Base-by-base conservation (phyloP, 805 yeast species). In the Wickerhamomyces queroliae region DNA sequence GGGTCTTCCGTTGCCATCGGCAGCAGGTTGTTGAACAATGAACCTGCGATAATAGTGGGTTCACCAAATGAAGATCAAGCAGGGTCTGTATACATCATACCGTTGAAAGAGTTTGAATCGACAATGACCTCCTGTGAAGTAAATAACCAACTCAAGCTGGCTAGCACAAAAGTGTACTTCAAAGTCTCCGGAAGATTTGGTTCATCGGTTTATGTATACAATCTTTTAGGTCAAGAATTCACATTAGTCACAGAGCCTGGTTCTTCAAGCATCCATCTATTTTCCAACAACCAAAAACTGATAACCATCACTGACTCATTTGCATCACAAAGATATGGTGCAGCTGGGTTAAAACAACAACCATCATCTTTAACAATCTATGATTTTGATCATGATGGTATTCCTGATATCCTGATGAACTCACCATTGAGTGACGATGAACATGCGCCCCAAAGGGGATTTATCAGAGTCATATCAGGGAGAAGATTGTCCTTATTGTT, bases 171-270 rank as follows among this genome's bases (percentile, higher is more conserved):
- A 11, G 50, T 51, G 2, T 38, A 43, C 18, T 48, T 51, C 7
- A 37, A 46, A 8, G 58, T 50, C 38, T 62, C 68, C 5, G 45
- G 55, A 0, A 50, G 66, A 34, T 75, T 72, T 47, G 85, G 85
- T 0, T 49, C 62, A 0, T 47, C 59, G 2, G 43, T 74, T 31
- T 56, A 59, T 1, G 47, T 47, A 2, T 58, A 67, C 44, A 49
- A 41, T 1, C 16, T 63, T 0, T 41, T 52, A 6, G 63, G 53
- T 5, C 26, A 50, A 2, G 62, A 69, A 9, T 63, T 65, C 36
- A 52, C 78, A 7, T 64, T 70, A 0, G 64, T 76, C 4, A 55
- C 76, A 1, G 69, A 72, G 38, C 83, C 85, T 0, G 84, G 85
- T 0, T 30, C 52, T 0, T 74, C 79, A 4, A 43, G 50, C 1